phyloP scores from a whole-genome alignment of 1,284 basidiomycete genomes.

The Leccinum subatratum region DNA sequence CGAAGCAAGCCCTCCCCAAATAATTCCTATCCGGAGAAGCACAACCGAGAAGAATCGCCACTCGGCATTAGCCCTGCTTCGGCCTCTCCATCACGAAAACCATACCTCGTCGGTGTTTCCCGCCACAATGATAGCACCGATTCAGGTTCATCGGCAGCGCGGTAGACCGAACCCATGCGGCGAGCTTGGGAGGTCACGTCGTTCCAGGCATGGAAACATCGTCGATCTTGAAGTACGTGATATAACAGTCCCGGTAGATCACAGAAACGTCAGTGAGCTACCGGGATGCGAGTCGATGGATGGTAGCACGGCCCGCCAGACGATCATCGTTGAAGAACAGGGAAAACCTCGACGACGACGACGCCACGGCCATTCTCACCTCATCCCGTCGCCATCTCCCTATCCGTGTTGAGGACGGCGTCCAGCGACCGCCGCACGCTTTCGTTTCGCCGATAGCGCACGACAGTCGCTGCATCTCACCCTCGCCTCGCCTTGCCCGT shows the following conservation, averaged over 20 bases:
- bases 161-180: conserved; percentile 65
- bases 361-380: too few species aligned
- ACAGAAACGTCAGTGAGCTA: conserved; percentile 64
- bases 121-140: conserved; percentile 47
- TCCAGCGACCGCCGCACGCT: too few species aligned
- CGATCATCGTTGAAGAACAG: conserved; percentile 76
- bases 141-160: conserved; percentile 45
- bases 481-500: conserved; percentile 30
- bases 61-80: conserved; percentile 39
- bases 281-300: conserved; percentile 56
- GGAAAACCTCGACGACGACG: too few species aligned
- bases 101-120: conserved; percentile 46
- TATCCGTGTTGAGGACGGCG: too few species aligned
- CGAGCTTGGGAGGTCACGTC: conserved; percentile 50
- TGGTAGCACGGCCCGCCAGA: conserved; percentile 63
- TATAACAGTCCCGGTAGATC: too few species aligned
- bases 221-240: conserved; percentile 52
- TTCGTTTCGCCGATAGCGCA: too few species aligned
- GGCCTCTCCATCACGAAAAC: conserved; percentile 52
- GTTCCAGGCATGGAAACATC: conserved; percentile 66
- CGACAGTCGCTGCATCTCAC: too few species aligned
- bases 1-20: conserved; percentile 29
- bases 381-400: too few species aligned
- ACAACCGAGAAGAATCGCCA: conserved; percentile 28
- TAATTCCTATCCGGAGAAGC: conserved; percentile 32